These are phyloP conservation scores for Podospora pseudoanserina DNA, from an alignment of 495 filamentous ascomycete genomes.

Conservation along the genomic window DNA sequence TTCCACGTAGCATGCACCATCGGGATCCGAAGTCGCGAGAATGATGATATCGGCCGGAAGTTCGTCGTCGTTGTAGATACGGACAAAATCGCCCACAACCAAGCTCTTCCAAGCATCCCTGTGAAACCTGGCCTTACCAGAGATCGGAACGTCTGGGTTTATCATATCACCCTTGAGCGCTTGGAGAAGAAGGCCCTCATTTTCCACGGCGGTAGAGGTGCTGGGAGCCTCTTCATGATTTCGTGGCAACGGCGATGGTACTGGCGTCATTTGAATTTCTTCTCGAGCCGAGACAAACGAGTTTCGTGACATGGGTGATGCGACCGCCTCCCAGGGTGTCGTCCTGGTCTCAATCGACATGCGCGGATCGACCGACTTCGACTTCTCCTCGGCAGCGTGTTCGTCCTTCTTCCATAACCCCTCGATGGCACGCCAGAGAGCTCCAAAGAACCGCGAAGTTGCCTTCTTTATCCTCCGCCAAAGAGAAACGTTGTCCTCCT, in stretches of 20 bases:
- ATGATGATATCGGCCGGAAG: constrained; percentile 94
- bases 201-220: constrained; percentile 42
- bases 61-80: constrained; percentile 93
- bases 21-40: constrained; percentile 89
- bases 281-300: constrained; percentile 55
- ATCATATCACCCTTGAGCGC: constrained; percentile 47
- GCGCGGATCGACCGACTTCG: constrained; percentile 44
- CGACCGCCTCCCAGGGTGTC: constrained; percentile 57
- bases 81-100: constrained; percentile 93
- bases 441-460: constrained; percentile 60
- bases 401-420: constrained; percentile 44
- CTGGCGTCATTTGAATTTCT: constrained; percentile 91
- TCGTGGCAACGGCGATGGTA: constrained; percentile 71
- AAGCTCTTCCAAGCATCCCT: constrained; percentile 93
- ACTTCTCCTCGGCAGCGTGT: constrained; percentile 34
- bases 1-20: constrained; percentile 96
- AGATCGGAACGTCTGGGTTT: constrained; percentile 40
- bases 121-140: constrained; percentile 69
- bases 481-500: constrained; percentile 74
- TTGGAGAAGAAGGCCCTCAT: constrained; percentile 50
- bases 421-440: constrained; percentile 48
- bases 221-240: constrained; percentile 21
- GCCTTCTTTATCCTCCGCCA: constrained; percentile 96
- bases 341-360: constrained; percentile 61
- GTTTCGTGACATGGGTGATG: constrained; percentile 52